Evolutionary conservation across 148 eudicot genomes (phyloP).

Genomic region (Talinum fruticosum): DNA sequence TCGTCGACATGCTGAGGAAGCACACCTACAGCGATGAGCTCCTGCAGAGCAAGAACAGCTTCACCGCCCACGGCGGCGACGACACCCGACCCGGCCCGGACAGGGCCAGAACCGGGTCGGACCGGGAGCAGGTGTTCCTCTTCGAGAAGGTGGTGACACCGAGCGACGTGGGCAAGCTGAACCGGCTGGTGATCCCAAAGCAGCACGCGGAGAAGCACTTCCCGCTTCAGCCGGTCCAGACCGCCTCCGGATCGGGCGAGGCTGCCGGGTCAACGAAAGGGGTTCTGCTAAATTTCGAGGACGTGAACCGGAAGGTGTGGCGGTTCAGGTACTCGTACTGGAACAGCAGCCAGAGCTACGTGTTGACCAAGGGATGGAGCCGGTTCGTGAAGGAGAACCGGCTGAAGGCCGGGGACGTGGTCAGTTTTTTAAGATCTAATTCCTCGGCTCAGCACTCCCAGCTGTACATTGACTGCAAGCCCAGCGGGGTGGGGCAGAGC

Average conservation of each 20-base stretch:
- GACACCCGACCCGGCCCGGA: not conserved
- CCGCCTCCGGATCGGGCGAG: not conserved
- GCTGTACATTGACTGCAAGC: constrained; percentile 68
- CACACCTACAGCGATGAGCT: constrained; percentile 82
- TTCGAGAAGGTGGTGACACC: constrained; percentile 85
- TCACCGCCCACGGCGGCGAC: not conserved
- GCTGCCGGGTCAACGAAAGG: constrained; percentile 39
- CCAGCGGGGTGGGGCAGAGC: not conserved
- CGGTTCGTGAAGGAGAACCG: constrained; percentile 82
- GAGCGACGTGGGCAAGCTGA: constrained; percentile 82
- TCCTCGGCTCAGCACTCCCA: constrained; percentile 41
- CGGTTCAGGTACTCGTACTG: constrained; percentile 85
- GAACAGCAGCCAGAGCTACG: constrained; percentile 88
- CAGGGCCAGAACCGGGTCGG: not conserved
- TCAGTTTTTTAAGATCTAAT: constrained; percentile 59
- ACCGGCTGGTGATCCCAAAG: constrained; percentile 77
- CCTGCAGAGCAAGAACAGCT: constrained; percentile 33
- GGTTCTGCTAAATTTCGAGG: constrained; percentile 72
- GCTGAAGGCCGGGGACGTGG: constrained; percentile 66
- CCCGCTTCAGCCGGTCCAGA: constrained; percentile 37
- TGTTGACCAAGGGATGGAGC: constrained; percentile 89
- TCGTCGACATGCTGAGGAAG: constrained; percentile 76
- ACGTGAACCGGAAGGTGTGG: constrained; percentile 67
- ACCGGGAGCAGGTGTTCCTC: constrained; percentile 41
- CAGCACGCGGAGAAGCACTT: constrained; percentile 91